Base-by-base conservation (phyloP, 2,329 filamentous ascomycete genomes). In the Amesomyces nigricolor region DNA sequence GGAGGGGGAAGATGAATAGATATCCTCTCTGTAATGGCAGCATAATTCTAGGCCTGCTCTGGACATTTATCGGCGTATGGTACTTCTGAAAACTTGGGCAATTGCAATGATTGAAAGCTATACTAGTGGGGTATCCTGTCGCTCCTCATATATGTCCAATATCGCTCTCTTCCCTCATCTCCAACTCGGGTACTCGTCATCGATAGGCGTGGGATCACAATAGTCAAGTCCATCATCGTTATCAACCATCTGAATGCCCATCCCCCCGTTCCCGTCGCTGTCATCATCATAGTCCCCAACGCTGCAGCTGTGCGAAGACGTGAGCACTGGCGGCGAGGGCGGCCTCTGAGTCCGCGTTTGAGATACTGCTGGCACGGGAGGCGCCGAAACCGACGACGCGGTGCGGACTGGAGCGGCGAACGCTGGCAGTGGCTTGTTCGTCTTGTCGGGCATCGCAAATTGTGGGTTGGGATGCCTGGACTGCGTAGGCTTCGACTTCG, bases 211-310 rank as follows among this genome's bases (percentile, higher is more conserved):
- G 4, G 63, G 61, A 14, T 64, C 61, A n/a, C 59, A 39, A 13
- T 54, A 60, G 7, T 54, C 58, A 17, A 60, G 40, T 7, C 37
- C 60, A 5, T 49, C 53, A 35, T 63, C 63, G 9, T 64, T 62
- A 49, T 64, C 58, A n/a, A 63, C 59, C 63, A 64, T 62, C 45
- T 60, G 60, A 35, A 64, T 64, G 3, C 60, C 62, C 14, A 40
- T 50, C 7, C 47, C 56, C 1, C 53, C 51, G 7, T 53, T 46
- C 29, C 47, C 52, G 6, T 60, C 61, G 32, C 58, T 54, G n/a
- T 55, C 47, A 16, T 54, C 50, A 4, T 59, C 54, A 17, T 57
- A 44, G 7, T 56, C 35, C 14, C 43, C 44, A 3, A 37, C 16
- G 22, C 44, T 10, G 5, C 48, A 19, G 32, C 32, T 47, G 16